A percentile compares a stretch with the other conserved stretches of the same genome.
Conservation (phyloP, 2,329 filamentous ascomycete species). For the Phialocephala subalpina region DNA sequence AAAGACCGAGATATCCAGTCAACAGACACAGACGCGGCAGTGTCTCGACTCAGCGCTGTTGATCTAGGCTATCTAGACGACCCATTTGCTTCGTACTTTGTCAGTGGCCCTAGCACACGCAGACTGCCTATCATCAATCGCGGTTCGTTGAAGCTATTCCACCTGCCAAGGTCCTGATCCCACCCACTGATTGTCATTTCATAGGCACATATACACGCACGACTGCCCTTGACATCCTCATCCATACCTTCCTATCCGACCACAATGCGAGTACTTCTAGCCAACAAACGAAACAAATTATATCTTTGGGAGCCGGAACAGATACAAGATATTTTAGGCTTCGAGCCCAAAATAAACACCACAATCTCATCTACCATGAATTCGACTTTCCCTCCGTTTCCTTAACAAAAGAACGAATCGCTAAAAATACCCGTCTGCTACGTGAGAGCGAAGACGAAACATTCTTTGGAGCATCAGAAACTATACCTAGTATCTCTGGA, state of each 20-base stretch:
- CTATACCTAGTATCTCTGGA: constrained; percentile 11
- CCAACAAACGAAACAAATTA: constrained; percentile 70
- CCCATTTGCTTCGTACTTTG: constrained; percentile 77
- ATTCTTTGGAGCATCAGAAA: constrained; percentile 49
- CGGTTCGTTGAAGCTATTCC: constrained; percentile 60
- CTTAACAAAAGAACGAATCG: constrained; percentile 54
- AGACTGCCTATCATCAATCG: constrained; percentile 93
- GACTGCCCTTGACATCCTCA: constrained; percentile 79
- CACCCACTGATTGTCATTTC: constrained; percentile 1
- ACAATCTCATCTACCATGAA: constrained; percentile 80
- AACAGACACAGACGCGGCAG: constrained; percentile 91
- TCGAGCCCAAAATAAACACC: constrained; percentile 40
- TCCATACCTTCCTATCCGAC: constrained; percentile 71
- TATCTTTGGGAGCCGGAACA: constrained; percentile 92
- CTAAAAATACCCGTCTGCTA: constrained; percentile 29
- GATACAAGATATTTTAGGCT: constrained; percentile 89
- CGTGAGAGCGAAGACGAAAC: constrained; percentile 13
- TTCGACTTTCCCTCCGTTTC: constrained; percentile 85
- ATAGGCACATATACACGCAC: constrained; percentile 93
- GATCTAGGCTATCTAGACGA: constrained; percentile 86
- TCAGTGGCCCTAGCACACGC: constrained; percentile 62
- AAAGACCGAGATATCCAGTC: constrained; percentile 83
- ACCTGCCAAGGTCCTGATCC: not conserved
- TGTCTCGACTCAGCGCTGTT: constrained; percentile 89
- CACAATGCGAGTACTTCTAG: constrained; percentile 31